Evolutionary conservation across 2,329 filamentous ascomycete genomes (phyloP), one percentile per base, ranked within the genome.

Genomic region (Talaromyces pinophilus): DNA sequence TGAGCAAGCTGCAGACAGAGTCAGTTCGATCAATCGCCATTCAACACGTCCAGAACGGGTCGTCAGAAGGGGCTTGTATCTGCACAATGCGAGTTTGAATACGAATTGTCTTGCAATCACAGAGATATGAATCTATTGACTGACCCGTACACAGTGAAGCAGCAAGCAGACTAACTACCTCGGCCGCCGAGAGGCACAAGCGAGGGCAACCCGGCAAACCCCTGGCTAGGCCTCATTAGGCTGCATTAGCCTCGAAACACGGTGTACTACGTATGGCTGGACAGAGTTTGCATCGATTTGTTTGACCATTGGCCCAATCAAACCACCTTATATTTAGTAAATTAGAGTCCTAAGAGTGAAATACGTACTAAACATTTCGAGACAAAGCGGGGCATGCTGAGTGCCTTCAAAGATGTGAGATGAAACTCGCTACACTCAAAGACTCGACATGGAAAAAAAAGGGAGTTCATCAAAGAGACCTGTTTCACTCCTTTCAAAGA

Each of bases 201-300:
- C 28, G 57, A 44, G 40, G 28, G 46, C 17, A 22, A 62, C 35
- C 59, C 44, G 28, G 46, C 17, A 25, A 62, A 48, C 59, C 59
- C 59, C 59, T 62, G 59, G 59, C 59, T 62, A 62, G 42, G 17
- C 59, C 28, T 33, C 42, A 38, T 61, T 61, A 61, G 40, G 42
- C 59, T 8, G 15, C 28, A n/a, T 61, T 61, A 48, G 59, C 40
- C n/a, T 19, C 30, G 28, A 57, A 57, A 57, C 54, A 57, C 30
- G 10, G 22, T 19, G 19, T 19, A 19, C 19, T 19, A 19, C 5
- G 44, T 22, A 22, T 44, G 7, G n/a, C 10, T 48, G 11, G 22
- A n/a, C 28, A 6, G 42, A 15, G 3, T 5, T 8, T 11, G 6
- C 7, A n/a, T 19, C n/a, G 15, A 28, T 52, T 30, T 19, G 42